These are phyloP conservation scores for Citrullus amarus DNA, from an alignment of 306 rosid species.

Conservation along the genomic window DNA sequence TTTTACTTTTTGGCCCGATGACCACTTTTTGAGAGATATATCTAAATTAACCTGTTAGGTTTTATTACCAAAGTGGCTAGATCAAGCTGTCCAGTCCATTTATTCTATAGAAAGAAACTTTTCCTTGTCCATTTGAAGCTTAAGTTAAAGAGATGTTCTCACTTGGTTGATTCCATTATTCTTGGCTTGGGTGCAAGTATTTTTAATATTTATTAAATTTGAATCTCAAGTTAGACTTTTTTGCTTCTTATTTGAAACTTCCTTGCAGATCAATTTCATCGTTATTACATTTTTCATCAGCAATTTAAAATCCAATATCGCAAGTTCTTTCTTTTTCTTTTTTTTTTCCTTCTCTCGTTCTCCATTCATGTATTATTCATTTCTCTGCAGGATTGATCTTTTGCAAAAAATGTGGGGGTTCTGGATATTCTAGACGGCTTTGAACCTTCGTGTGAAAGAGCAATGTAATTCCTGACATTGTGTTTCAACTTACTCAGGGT, in stretches of 20 bases:
- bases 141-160: neutral
- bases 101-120: neutral
- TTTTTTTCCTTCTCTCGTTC: no score
- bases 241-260: neutral
- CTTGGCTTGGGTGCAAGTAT: neutral
- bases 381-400: conserved; percentile 58
- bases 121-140: neutral
- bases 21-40: no score
- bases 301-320: neutral
- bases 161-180: neutral
- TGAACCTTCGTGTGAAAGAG: conserved; percentile 20
- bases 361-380: no score
- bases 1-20: no score
- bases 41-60: neutral
- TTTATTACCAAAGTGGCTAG: neutral
- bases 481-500: neutral
- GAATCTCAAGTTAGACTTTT: neutral
- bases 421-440: conserved; percentile 89
- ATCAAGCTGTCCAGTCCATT: neutral
- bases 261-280: neutral
- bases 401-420: conserved; percentile 97
- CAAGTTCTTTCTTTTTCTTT: no score
- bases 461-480: neutral
- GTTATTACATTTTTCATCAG: neutral
- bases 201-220: neutral